phyloP scores from a whole-genome alignment of 78 protist species.

The Chrysochromulina parva region DNA sequence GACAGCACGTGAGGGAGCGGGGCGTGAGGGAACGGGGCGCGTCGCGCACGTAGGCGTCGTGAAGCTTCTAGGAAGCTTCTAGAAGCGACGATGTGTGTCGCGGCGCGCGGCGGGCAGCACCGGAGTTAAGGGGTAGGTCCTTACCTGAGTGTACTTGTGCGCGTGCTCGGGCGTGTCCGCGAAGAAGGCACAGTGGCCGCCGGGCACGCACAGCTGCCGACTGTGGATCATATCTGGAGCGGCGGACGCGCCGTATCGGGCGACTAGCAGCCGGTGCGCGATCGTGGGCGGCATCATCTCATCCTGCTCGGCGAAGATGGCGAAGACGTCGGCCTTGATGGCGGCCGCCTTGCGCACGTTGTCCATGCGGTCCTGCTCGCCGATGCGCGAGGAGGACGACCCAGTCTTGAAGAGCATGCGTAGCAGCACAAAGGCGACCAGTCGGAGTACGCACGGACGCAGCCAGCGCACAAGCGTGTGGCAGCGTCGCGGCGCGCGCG shows the following conservation, averaged over 20 bases:
- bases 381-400: too few species aligned
- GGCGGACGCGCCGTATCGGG: constrained; percentile 23
- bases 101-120: too few species aligned
- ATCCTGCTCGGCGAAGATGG: neutral
- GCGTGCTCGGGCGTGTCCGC: neutral
- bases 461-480: neutral
- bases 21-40: too few species aligned
- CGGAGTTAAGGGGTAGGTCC: too few species aligned
- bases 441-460: neutral
- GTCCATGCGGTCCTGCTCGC: neutral
- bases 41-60: too few species aligned
- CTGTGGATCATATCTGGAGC: neutral
- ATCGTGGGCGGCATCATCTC: neutral
- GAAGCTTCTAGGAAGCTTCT: too few species aligned
- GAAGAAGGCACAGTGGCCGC: constrained; percentile 7
- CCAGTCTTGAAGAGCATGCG: neutral
- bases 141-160: too few species aligned
- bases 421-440: neutral
- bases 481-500: neutral
- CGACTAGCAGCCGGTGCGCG: neutral
- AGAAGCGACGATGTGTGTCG: too few species aligned
- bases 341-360: neutral
- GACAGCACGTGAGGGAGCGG: too few species aligned
- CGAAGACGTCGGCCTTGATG: neutral
- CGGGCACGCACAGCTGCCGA: neutral